These are phyloP conservation scores for Takashimella koratensis DNA, from an alignment of 1,284 basidiomycete genomes.

Conservation along the genomic window DNA sequence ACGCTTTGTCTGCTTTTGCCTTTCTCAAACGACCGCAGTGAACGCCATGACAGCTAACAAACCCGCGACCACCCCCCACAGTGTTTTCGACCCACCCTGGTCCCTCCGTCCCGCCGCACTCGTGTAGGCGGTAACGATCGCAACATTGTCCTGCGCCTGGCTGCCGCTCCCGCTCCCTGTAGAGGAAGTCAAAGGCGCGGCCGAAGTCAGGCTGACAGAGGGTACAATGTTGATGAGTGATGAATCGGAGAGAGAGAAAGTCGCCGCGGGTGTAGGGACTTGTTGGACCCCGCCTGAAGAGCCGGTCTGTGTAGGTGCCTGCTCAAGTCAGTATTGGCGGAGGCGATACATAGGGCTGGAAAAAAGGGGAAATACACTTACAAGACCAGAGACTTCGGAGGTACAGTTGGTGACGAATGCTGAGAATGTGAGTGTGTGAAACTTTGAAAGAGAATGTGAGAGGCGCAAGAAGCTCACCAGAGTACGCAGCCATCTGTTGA, in stretches of 20 bases:
- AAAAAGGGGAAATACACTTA: not conserved
- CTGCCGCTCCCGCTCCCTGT: not conserved
- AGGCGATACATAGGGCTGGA: not conserved
- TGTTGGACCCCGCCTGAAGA: too few species aligned
- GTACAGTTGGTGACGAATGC: not conserved
- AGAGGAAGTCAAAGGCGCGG: not conserved
- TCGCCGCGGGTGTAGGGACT: not conserved
- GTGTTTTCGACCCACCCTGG: too few species aligned
- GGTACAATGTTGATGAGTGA: not conserved
- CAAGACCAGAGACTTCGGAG: not conserved
- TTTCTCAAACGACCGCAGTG: too few species aligned
- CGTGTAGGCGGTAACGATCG: not conserved
- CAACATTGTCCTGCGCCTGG: not conserved
- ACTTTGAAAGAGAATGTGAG: too few species aligned
- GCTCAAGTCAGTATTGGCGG: not conserved
- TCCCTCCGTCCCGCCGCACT: too few species aligned
- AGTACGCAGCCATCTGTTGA: not conserved
- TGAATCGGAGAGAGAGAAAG: not conserved
- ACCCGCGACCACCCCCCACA: too few species aligned
- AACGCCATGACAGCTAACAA: too few species aligned
- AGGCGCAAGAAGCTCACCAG: too few species aligned
- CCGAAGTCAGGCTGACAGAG: not conserved
- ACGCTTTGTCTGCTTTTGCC: too few species aligned
- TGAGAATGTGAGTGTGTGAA: not conserved
- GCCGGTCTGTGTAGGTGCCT: not conserved